Evolutionary conservation across 768 basidiomycete genomes (phyloP).

Genomic region (Lactarius sp.): DNA sequence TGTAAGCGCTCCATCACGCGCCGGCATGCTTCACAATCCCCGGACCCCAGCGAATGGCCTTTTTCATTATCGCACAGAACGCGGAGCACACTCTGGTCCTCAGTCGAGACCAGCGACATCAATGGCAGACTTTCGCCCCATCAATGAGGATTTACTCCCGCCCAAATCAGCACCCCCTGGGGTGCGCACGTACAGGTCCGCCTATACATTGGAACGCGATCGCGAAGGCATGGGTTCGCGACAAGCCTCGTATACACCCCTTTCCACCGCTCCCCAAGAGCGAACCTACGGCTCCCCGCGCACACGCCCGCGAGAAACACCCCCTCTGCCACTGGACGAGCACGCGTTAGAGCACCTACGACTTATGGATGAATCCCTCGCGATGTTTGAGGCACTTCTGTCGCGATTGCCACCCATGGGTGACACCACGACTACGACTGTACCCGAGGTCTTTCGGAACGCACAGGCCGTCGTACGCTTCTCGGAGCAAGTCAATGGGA

Average conservation of each 20-base stretch:
- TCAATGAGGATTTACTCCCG: conserved; percentile 29
- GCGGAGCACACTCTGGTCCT: conserved; percentile 21
- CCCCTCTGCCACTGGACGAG: conserved; percentile 19
- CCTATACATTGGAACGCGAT: conserved; percentile 35
- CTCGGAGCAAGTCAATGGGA: conserved; percentile 61
- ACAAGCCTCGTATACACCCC: conserved; percentile 17
- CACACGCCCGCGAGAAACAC: conserved; percentile 11
- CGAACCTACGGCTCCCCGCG: conserved; percentile 26
- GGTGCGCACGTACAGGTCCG: conserved; percentile 40
- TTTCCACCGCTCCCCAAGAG: conserved; percentile 18
- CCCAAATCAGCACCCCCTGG: conserved; percentile 39
- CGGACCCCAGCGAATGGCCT: conserved; percentile 26
- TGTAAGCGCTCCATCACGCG: conserved; percentile 9
- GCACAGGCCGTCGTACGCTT: conserved; percentile 61
- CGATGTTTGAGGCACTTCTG: conserved; percentile 65
- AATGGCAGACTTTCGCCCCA: conserved; percentile 32
- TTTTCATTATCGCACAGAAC: conserved; percentile 12
- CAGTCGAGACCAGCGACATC: conserved; percentile 31
- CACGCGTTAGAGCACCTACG: conserved; percentile 51
- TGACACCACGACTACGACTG: conserved; percentile 36
- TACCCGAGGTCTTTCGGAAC: conserved; percentile 52
- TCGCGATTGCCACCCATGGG: conserved; percentile 47
- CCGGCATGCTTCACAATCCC: conserved; percentile 13
- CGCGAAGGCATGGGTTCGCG: conserved; percentile 22
- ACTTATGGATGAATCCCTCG: conserved; percentile 65